A percentile compares a stretch with the other conserved stretches of the same genome.
Conservation (phyloP, 768 basidiomycete genomes). For the Postia placenta region DNA sequence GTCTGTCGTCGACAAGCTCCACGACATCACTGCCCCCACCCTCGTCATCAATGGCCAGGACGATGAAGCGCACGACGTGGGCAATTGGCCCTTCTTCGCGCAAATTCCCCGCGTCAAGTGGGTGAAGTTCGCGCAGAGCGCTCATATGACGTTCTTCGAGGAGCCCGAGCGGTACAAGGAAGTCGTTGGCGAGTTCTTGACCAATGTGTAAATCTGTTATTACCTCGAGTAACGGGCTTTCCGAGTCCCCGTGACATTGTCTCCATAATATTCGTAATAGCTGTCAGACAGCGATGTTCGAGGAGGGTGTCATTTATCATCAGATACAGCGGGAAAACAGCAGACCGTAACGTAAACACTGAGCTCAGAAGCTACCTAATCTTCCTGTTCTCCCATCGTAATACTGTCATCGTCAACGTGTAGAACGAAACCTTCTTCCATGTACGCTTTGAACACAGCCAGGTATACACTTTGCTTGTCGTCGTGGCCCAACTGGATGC, state of each 20-base stretch:
- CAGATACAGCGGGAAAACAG: too few species aligned
- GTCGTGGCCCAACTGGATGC: slow-evolving; percentile 25
- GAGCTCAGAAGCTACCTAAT: too few species aligned
- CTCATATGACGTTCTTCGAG: slow-evolving; percentile 37
- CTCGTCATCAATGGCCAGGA: slow-evolving; percentile 31
- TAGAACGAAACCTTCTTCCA: slow-evolving; percentile 1
- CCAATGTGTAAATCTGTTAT: too few species aligned
- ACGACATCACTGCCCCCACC: slow-evolving; percentile 29
- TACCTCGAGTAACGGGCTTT: too few species aligned
- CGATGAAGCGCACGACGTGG: slow-evolving; percentile 36
- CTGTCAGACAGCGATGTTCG: too few species aligned
- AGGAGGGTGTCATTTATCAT: too few species aligned
- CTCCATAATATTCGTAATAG: too few species aligned
- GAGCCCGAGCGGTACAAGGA: slow-evolving; percentile 32
- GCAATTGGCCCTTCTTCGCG: slow-evolving; percentile 29
- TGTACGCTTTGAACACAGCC: slow-evolving; percentile 10
- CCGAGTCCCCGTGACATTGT: too few species aligned
- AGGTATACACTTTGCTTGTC: slow-evolving; percentile 30
- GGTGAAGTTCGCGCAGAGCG: slow-evolving; percentile 35
- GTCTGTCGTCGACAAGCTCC: slow-evolving; percentile 37
- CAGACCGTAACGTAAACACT: too few species aligned
- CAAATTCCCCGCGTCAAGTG: slow-evolving; percentile 33
- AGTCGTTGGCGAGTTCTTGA: slow-evolving; percentile 28
- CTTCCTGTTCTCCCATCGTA: too few species aligned
- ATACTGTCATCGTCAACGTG: too few species aligned